A percentile compares a stretch with the other conserved stretches of the same genome.
These are phyloP conservation scores for Suhomyces canberraensis DNA, from an alignment of 805 yeast species.

Conservation along the genomic window DNA sequence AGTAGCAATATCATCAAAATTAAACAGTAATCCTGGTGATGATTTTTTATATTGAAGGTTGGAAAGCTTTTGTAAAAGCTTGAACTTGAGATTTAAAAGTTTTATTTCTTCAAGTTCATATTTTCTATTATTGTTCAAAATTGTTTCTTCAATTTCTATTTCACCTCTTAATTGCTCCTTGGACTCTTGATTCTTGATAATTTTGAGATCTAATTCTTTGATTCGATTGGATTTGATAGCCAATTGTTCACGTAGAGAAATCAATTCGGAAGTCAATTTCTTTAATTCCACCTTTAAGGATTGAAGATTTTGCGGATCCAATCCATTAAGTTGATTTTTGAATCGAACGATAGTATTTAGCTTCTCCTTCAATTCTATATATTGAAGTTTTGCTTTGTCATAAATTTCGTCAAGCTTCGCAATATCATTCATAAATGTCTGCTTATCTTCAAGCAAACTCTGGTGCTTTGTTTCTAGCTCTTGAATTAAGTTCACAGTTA, in stretches of 20 bases:
- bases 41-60: slow-evolving; percentile 18
- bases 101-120: slow-evolving; percentile 21
- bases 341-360: slow-evolving; percentile 11
- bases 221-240: slow-evolving; percentile 9
- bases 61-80: slow-evolving; percentile 24
- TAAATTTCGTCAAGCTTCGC: slow-evolving; percentile 10
- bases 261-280: slow-evolving; percentile 14
- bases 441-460: slow-evolving; percentile 19
- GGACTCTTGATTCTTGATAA: slow-evolving; percentile 11
- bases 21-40: slow-evolving; percentile 10
- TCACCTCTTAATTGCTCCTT: slow-evolving; percentile 10
- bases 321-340: slow-evolving; percentile 9
- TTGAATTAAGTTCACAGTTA: slow-evolving; percentile 43
- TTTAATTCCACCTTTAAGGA: slow-evolving; percentile 16
- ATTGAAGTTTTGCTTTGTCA: slow-evolving; percentile 8
- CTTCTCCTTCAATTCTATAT: slow-evolving; percentile 12
- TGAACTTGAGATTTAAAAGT: slow-evolving; percentile 18
- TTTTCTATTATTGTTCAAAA: slow-evolving; percentile 12
- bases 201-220: slow-evolving; percentile 5
- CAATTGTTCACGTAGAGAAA: slow-evolving; percentile 10
- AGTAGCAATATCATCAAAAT: slow-evolving; percentile 11
- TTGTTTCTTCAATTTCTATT: slow-evolving; percentile 9
- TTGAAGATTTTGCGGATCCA: slow-evolving; percentile 11
- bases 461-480: slow-evolving; percentile 23
- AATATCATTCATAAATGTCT: slow-evolving; percentile 11